A percentile compares a stretch with the other conserved stretches of the same genome.
phyloP scores from a whole-genome alignment of 352 stramenopile genomes.

The Nothophytophthora sp. region DNA sequence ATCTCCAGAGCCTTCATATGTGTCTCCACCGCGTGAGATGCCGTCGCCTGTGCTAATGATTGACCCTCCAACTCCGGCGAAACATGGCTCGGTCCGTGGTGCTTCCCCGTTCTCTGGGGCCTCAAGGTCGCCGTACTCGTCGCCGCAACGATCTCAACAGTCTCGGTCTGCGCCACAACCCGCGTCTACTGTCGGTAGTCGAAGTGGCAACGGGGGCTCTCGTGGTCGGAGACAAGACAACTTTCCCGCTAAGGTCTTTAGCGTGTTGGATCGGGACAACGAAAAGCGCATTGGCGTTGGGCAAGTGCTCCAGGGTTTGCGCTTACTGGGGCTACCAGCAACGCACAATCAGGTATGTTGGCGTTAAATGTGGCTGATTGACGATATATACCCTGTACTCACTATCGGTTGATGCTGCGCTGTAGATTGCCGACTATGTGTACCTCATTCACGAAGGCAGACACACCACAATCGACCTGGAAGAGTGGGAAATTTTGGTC shows the following conservation, averaged over 20 bases:
- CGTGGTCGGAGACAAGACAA: slow-evolving; percentile 19
- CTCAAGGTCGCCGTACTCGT: slow-evolving; percentile 3
- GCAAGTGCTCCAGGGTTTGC: slow-evolving; percentile 59
- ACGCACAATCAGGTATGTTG: slow-evolving; percentile 64
- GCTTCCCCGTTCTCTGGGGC: slow-evolving; percentile 6
- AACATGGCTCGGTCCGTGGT: slow-evolving; percentile 8
- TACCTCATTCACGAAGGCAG: slow-evolving; percentile 72
- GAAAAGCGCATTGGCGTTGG: slow-evolving; percentile 45
- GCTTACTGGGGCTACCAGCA: slow-evolving; percentile 49
- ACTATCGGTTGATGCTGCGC: neutral
- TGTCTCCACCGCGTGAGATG: slow-evolving; percentile 6
- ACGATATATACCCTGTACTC: neutral
- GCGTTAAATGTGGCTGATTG: neutral
- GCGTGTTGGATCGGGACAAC: slow-evolving; percentile 50
- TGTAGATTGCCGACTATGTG: slow-evolving; percentile 71
- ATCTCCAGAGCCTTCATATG: slow-evolving; percentile 6
- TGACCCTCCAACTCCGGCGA: slow-evolving; percentile 10
- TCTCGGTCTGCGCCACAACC: slow-evolving; percentile 12
- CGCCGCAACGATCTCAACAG: slow-evolving; percentile 24
- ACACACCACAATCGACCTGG: slow-evolving; percentile 50
- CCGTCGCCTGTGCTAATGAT: slow-evolving; percentile 17
- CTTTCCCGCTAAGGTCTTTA: slow-evolving; percentile 50
- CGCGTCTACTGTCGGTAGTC: slow-evolving; percentile 10
- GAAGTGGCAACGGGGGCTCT: slow-evolving; percentile 6
- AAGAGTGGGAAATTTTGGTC: slow-evolving; percentile 72